phyloP scores from a whole-genome alignment of 129 eudicot species.

The Helichrysum umbraculigerum region DNA sequence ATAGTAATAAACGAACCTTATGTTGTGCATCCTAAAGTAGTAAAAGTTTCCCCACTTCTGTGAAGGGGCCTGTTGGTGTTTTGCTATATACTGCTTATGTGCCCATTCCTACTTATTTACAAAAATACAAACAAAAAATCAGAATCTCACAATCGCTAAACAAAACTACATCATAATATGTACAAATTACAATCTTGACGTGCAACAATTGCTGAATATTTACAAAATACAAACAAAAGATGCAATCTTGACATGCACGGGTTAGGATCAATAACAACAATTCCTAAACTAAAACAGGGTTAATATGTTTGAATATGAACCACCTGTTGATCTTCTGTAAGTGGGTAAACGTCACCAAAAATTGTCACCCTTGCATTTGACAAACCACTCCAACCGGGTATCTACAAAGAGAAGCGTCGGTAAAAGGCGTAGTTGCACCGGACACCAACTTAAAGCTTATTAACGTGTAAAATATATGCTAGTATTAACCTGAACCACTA shows the following conservation, averaged over 20 bases:
- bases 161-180: background rate
- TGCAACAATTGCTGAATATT: background rate
- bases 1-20: slow-evolving; percentile 47
- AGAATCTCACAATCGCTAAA: background rate
- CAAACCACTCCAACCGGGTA: slow-evolving; percentile 96
- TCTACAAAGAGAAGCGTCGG: slow-evolving; percentile 44
- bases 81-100: slow-evolving; percentile 85
- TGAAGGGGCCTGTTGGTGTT: slow-evolving; percentile 97
- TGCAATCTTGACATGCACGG: background rate
- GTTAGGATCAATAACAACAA: background rate
- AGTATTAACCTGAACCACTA: slow-evolving; percentile 75
- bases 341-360: slow-evolving; percentile 84
- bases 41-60: slow-evolving; percentile 98
- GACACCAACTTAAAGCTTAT: background rate
- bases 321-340: slow-evolving; percentile 88
- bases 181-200: background rate
- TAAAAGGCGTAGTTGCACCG: slow-evolving; percentile 14
- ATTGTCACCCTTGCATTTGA: slow-evolving; percentile 93
- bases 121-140: background rate
- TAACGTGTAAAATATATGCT: background rate
- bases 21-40: slow-evolving; percentile 95
- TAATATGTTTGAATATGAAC: background rate
- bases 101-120: slow-evolving; percentile 76
- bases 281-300: background rate
- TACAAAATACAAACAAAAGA: background rate